phyloP scores from a whole-genome alignment of 441 rosid genomes.

The Adansonia grandidieri region DNA sequence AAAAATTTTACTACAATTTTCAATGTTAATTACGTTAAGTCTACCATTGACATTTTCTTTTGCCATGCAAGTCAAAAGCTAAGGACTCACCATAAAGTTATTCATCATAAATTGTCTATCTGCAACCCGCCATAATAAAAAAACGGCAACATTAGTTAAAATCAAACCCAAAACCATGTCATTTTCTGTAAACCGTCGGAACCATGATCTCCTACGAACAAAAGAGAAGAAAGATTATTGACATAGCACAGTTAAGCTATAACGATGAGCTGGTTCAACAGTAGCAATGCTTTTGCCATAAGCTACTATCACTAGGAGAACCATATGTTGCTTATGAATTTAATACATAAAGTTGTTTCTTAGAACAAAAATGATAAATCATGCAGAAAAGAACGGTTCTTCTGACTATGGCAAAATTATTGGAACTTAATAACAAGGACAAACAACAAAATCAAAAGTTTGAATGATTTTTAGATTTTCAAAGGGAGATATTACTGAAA shows the following conservation, averaged over 20 bases:
- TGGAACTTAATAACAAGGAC: neutral
- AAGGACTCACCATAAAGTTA: slow-evolving; percentile 74
- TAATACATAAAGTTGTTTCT: neutral
- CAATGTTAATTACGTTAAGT: neutral
- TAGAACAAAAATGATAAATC: neutral
- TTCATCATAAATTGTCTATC: slow-evolving; percentile 61
- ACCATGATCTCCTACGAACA: slow-evolving; percentile 68
- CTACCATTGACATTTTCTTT: slow-evolving; percentile 9
- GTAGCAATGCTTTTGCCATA: neutral
- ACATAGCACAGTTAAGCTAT: slow-evolving; percentile 12
- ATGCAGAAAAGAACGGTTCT: neutral
- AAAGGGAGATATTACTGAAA: neutral
- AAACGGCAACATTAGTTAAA: slow-evolving; percentile 67
- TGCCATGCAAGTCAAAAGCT: slow-evolving; percentile 14
- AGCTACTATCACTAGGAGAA: neutral
- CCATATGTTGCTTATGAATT: neutral
- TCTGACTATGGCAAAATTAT: neutral
- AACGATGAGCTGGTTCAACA: neutral
- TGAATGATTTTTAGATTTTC: neutral
- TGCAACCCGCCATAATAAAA: slow-evolving; percentile 67
- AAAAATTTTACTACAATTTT: no score
- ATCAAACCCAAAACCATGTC: slow-evolving; percentile 70
- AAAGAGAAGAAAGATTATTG: slow-evolving; percentile 25
- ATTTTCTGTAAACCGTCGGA: slow-evolving; percentile 44
- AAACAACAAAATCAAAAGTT: neutral